Evolutionary conservation across 2,329 filamentous ascomycete genomes (phyloP).

Genomic region (Aspergillus phoenicis): DNA sequence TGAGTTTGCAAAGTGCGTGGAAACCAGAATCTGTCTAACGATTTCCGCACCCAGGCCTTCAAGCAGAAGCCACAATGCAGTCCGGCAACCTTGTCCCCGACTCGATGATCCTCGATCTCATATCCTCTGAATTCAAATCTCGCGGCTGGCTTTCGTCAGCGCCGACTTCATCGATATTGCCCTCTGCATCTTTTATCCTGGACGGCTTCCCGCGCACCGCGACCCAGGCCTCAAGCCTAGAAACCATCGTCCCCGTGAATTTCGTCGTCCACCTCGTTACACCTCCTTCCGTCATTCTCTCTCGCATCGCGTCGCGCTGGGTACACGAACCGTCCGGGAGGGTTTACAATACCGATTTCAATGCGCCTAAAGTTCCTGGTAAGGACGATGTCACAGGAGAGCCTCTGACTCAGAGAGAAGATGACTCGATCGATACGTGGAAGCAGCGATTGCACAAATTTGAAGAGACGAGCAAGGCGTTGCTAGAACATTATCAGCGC

Average conservation of each 20-base stretch:
- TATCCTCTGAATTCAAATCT: conserved; percentile 81
- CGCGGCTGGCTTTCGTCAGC: conserved; percentile 74
- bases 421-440: conserved; percentile 88
- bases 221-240: conserved; percentile 74
- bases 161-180: conserved; percentile 60
- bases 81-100: conserved; percentile 88
- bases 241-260: conserved; percentile 88
- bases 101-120: conserved; percentile 86
- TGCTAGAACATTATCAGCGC: conserved; percentile 85
- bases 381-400: conserved; percentile 92
- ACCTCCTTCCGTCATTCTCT: conserved; percentile 80
- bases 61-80: conserved; percentile 87
- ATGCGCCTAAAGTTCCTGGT: conserved; percentile 77
- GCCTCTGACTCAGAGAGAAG: conserved; percentile 74
- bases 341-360: conserved; percentile 94
- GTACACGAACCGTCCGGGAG: conserved; percentile 88
- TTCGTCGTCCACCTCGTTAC: conserved; percentile 86
- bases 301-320: conserved; percentile 89
- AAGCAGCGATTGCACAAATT: conserved; percentile 78
- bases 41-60: conserved; percentile 64
- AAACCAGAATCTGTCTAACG: conserved; percentile 4
- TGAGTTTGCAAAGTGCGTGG: not conserved
- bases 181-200: conserved; percentile 85
- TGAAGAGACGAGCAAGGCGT: conserved; percentile 78
- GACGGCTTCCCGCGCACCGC: conserved; percentile 95